Base-by-base conservation (phyloP, 441 rosid genomes). In the Mallotus japonicus region DNA sequence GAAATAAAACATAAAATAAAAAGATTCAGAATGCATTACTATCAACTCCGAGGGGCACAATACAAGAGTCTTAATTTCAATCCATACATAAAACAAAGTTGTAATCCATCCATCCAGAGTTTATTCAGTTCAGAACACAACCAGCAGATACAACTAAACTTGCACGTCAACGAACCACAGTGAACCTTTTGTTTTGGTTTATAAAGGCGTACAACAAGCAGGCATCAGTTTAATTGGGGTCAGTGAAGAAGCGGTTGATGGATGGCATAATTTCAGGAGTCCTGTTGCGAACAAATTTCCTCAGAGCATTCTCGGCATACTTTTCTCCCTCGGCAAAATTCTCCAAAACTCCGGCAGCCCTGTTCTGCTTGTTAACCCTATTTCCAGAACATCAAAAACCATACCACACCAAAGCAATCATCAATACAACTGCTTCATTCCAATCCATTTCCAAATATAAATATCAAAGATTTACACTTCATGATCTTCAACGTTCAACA, bases 301-400 rank as follows among this genome's bases (percentile, higher is more conserved):
- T 86, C 28, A 95, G 1, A 58, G 78, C 76, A 72, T 95, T 91
- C 73, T 95, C 85, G 8, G 96, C 47, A 67, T 92, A 95, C 82
- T 78, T 91, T 64, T 89, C 90, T 75, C 97, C 99, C 85, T 92
- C 98, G 0, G 82, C 78, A 77, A 73, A 80, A 90, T 95, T 95
- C 0, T 95, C 99, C 88, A 95, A 79, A 34, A 95, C 79, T 56
- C 97, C 99, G 1, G 99, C 97, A 60, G 97, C 83, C 77, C 99
- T 86, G 69, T 82, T 83, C 87, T 95, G 90, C 88, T 95, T 95
- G 51, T 0, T 80, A 75, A 90, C 90, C 91, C 99, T 95, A 85
- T 75, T 76, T 60, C 63, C 46, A 46, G 40, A 14, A 14, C 40
- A 59, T 2, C 46, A 34, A 55, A 12, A 28, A 28, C 32, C 32